Evolutionary conservation across 179 eudicot genomes (phyloP), one percentile per base, ranked within the genome.

Genomic region (Sideroxylon spinosum): DNA sequence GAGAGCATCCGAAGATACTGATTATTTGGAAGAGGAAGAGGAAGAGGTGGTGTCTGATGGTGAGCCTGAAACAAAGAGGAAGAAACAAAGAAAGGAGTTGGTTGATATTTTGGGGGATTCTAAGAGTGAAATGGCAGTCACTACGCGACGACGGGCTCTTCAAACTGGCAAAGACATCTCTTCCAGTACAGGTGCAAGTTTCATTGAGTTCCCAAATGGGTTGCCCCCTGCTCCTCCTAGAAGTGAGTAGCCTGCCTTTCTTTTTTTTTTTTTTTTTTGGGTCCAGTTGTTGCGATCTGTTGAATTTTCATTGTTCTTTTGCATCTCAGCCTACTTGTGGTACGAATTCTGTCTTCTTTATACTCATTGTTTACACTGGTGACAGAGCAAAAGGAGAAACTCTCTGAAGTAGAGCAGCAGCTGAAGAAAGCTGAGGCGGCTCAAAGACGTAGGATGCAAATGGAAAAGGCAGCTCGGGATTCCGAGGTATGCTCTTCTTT

Each of bases 361-460:
- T 7, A 14, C 37, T 46, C 8, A 2, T 57, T 73, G 66, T 13
- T 74, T 59, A 28, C 4, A 6, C 32, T 9, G 44, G 37, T 53
- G 12, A 74, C 89, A 93, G 98, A 92, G 81, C 97, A 80, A 89
- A 92, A 90, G 85, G 98, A 93, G 83, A 84, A 87, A 68, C 90
- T 93, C 59, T 60, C 98, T 19, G 98, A 90, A 76, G 89, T 92
- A 79, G 98, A 93, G 75, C 95, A 86, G 83, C 98, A 90, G 75
- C 81, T 90, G 84, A 93, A 90, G 88, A 93, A 89, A 85, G 95
- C 86, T 8, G 97, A 93, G 89, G 95, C 95, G 82, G 98, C 98
- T 70, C 88, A 92, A 86, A 87, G 91, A 71, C 92, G 97, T 63
- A 87, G 86, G 77, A 73, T 89, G 87, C 98, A 90, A 80, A 86